phyloP scores from a whole-genome alignment of 1,284 basidiomycete species.

The Vanrija humicola region DNA sequence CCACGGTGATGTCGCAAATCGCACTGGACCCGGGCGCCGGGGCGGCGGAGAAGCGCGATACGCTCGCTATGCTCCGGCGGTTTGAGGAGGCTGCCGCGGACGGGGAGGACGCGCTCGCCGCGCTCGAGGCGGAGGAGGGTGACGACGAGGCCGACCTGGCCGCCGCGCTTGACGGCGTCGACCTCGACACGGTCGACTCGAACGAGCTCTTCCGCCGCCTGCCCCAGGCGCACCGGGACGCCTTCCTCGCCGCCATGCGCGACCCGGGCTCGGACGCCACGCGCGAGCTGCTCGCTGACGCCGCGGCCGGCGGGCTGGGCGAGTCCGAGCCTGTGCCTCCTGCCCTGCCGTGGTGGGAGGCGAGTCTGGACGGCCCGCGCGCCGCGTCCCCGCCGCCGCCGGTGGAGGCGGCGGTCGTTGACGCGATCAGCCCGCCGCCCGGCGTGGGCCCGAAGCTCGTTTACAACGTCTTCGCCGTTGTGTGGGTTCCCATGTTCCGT shows the following conservation, averaged over 20 bases:
- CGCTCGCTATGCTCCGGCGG: slow-evolving; percentile 46
- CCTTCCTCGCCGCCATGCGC: slow-evolving; percentile 37
- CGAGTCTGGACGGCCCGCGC: slow-evolving; percentile 1
- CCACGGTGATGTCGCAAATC: slow-evolving; percentile 38
- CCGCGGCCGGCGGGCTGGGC: slow-evolving; percentile 14
- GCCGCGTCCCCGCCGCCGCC: slow-evolving; percentile 11
- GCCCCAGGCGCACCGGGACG: slow-evolving; percentile 38
- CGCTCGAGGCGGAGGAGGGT: slow-evolving; percentile 24
- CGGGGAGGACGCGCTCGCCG: slow-evolving; percentile 22
- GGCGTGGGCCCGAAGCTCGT: slow-evolving; percentile 33
- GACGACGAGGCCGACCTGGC: slow-evolving; percentile 29
- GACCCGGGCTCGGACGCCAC: slow-evolving; percentile 39
- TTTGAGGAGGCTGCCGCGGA: slow-evolving; percentile 42
- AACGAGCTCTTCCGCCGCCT: slow-evolving; percentile 44
- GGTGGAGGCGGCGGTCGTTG: slow-evolving; percentile 6
- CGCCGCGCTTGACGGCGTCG: slow-evolving; percentile 30
- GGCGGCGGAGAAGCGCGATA: slow-evolving; percentile 39
- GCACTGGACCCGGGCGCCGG: slow-evolving; percentile 31
- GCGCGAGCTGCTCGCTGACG: slow-evolving; percentile 30
- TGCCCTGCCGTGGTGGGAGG: slow-evolving; percentile 20
- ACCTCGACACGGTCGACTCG: slow-evolving; percentile 44
- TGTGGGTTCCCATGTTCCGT: no score
- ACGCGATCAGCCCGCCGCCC: slow-evolving; percentile 14
- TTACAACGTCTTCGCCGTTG: slow-evolving; percentile 42
- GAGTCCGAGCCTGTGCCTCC: slow-evolving; percentile 10